Conservation (phyloP, 2,329 filamentous ascomycete species). For the Pseudohalonectria lignicola region DNA sequence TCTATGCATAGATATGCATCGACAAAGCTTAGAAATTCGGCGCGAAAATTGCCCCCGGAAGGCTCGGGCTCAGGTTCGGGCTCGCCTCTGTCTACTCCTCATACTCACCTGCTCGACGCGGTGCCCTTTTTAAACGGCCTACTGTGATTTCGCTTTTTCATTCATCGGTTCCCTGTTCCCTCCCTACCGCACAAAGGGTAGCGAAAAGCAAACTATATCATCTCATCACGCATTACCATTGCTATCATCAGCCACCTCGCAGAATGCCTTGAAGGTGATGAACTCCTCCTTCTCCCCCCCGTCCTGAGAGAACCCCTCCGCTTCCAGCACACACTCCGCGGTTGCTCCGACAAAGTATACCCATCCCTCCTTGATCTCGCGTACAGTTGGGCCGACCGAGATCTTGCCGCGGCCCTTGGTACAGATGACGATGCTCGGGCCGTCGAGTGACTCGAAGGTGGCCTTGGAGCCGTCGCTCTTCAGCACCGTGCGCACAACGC, state of each 20-base stretch:
- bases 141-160: too few relatives aligned
- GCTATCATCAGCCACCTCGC: conserved; percentile 55
- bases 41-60: too few relatives aligned
- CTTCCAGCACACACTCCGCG: conserved; percentile 73
- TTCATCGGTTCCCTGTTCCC: too few relatives aligned
- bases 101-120: too few relatives aligned
- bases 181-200: too few relatives aligned
- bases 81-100: too few relatives aligned
- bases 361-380: conserved; percentile 62
- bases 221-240: too few relatives aligned
- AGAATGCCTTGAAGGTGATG: conserved; percentile 88
- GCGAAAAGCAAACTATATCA: too few relatives aligned
- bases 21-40: too few relatives aligned
- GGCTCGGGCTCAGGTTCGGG: too few relatives aligned
- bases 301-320: conserved; percentile 24
- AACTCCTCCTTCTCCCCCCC: conserved; percentile 54
- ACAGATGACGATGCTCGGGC: conserved; percentile 88
- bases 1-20: too few relatives aligned
- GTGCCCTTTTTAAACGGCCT: too few relatives aligned
- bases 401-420: conserved; percentile 76
- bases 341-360: conserved; percentile 83
- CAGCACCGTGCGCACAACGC: conserved; percentile 71
- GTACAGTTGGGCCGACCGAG: conserved; percentile 69
- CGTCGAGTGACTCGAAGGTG: conserved; percentile 77
- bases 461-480: conserved; percentile 64